These are phyloP conservation scores for Parastagonospora avenae DNA, from an alignment of 2,329 filamentous ascomycete genomes.

Conservation along the genomic window DNA sequence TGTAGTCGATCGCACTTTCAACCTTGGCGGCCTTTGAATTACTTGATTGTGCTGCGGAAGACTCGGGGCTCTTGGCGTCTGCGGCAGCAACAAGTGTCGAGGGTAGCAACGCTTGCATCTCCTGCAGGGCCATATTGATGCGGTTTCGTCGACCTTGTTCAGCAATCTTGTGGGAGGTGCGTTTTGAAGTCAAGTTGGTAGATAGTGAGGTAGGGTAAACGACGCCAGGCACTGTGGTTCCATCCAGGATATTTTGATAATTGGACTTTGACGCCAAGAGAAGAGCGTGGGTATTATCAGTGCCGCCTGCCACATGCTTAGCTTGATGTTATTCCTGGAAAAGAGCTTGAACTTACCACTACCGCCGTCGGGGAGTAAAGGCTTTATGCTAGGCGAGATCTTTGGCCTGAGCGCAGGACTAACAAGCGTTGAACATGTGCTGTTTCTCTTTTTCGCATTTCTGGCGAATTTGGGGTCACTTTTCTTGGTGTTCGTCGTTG, in stretches of 20 bases:
- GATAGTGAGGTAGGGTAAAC: slow-evolving; percentile 90
- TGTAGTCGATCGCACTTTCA: slow-evolving; percentile 96
- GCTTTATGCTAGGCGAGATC: slow-evolving; percentile 95
- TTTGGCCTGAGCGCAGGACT: slow-evolving; percentile 86
- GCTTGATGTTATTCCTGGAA: neutral
- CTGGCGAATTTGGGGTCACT: slow-evolving; percentile 33
- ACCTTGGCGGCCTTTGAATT: slow-evolving; percentile 93
- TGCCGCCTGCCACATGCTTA: slow-evolving; percentile 46
- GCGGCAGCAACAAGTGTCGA: slow-evolving; percentile 46
- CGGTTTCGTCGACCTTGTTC: slow-evolving; percentile 94
- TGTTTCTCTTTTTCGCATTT: slow-evolving; percentile 56
- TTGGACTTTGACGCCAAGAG: slow-evolving; percentile 94
- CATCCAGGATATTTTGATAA: slow-evolving; percentile 96
- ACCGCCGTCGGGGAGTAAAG: slow-evolving; percentile 72
- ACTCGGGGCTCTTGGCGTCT: slow-evolving; percentile 46
- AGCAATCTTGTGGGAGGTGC: slow-evolving; percentile 96
- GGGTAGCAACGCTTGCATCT: slow-evolving; percentile 88
- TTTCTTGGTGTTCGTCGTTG: slow-evolving; percentile 34
- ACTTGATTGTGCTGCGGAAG: slow-evolving; percentile 41
- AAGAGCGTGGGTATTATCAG: slow-evolving; percentile 67
- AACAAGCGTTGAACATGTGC: slow-evolving; percentile 66
- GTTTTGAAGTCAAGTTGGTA: slow-evolving; percentile 92
- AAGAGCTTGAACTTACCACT: slow-evolving; percentile 50
- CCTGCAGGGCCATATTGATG: slow-evolving; percentile 90
- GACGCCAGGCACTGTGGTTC: slow-evolving; percentile 86